These are phyloP conservation scores for Cystofilobasidium macerans DNA, from an alignment of 768 basidiomycete genomes.

Conservation along the genomic window DNA sequence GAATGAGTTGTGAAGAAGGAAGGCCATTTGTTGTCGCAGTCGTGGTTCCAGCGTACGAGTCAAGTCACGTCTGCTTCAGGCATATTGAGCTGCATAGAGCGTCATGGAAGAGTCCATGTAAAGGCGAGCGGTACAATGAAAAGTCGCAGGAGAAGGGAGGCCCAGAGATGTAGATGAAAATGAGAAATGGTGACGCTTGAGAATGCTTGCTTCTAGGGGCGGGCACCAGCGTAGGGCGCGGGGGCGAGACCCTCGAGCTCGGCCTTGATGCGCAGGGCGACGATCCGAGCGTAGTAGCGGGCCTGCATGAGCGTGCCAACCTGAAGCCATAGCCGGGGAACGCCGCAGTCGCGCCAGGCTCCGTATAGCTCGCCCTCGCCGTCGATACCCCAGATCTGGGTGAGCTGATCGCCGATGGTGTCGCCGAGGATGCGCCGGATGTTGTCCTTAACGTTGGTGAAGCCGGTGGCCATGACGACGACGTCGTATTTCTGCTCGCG, in stretches of 20 bases:
- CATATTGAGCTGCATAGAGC: too few species aligned
- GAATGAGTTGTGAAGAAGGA: too few species aligned
- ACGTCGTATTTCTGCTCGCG: constrained; percentile 29
- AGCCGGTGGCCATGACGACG: constrained; percentile 30
- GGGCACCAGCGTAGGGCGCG: constrained; percentile 13
- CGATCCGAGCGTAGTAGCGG: constrained; percentile 28
- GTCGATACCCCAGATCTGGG: constrained; percentile 31
- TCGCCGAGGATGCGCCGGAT: constrained; percentile 29
- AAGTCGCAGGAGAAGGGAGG: not conserved
- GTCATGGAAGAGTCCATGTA: not conserved
- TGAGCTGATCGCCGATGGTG: constrained; percentile 21
- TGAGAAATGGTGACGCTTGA: not conserved
- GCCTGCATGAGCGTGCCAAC: constrained; percentile 27
- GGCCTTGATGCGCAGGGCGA: constrained; percentile 28
- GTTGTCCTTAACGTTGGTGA: constrained; percentile 30
- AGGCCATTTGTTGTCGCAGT: too few species aligned
- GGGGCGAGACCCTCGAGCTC: constrained; percentile 25
- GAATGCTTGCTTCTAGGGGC: not conserved
- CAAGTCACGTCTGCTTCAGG: too few species aligned
- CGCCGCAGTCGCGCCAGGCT: constrained; percentile 25
- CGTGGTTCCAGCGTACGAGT: too few species aligned
- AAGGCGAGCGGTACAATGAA: not conserved
- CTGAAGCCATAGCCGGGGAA: constrained; percentile 28
- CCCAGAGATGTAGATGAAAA: not conserved
- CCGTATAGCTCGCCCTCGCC: constrained; percentile 29